Evolutionary conservation across 1,139 yeast genomes (phyloP), one percentile per base, ranked within the genome.

Genomic region (Hyphopichia pseudoburtonii): DNA sequence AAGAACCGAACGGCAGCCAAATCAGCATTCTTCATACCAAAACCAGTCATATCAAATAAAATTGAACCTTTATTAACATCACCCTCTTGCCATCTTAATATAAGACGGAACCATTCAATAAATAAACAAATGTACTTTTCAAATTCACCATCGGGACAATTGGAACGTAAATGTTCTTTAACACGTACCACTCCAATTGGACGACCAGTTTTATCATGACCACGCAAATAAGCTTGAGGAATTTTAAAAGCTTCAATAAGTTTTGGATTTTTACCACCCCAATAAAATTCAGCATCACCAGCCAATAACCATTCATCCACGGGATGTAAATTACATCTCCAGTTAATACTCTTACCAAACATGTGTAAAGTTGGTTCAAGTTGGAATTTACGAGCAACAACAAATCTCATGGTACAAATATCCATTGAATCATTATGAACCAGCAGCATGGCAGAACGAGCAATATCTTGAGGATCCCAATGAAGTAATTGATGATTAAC

Each of bases 381-480:
- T 48, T 83, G 76, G 81, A 86, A 82, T 56, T 85, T 85, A 54
- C 92, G 73, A 12, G 94, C 94, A 41, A 88, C 69, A 21, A 82
- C 56, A 53, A 80, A 86, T 48, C 94, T 70, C 42, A 86, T 64
- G 28, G 85, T 41, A 39, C 81, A 57, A 41, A 82, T 80, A 56
- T 88, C 96, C 2, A 90, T 86, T 25, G 78, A 66, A 51, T 86
- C 95, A 32, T 74, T 70, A 54, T 86, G 76, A 64, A 80, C 72
- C 12, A 19, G 4, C 24, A 63, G 56, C 76, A 85, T 78, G 45
- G 83, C 73, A 19, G 76, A 70, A 4, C 54, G 59, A 37, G 70
- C 64, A 12, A 76, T 55, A 21, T 67, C 65, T 10, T 67, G 70
- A 1, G 78, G 69, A 30, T 74, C 64, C 33, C 67, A 46, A 25